Evolutionary conservation across 176 grass and related monocot genomes (phyloP), one percentile per base, ranked within the genome.

Genomic region (Thalia dealbata): DNA sequence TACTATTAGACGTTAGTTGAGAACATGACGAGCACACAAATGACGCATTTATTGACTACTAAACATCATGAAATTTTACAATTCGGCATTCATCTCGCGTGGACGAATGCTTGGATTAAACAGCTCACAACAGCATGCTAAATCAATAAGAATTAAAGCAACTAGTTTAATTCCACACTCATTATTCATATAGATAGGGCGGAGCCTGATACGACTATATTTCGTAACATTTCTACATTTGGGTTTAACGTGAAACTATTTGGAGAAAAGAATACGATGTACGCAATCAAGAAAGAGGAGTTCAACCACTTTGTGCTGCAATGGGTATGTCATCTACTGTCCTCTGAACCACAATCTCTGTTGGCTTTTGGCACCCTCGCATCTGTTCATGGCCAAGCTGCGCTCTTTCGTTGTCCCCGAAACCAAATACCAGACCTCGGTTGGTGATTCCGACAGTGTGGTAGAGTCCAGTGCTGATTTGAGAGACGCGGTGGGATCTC

Each of bases 391-490:
- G 95, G 38, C 95, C 95, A 26, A 99, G 88, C 60, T 99, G 95
- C 19, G 90, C 95, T 59, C 95, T 81, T 77, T 99, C 95, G 51
- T 99, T 99, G 69, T 99, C 95, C 23, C 95, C 95, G 74, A 99
- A 99, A 18, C 95, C 95, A 67, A 99, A 95, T 18, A 99, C 87
- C 8, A 95, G 79, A 50, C 95, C 95, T 54, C 78, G 93, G 65
- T 81, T 91, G 35, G 95, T 95, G 58, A 99, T 81, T 12, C 90
- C 95, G 68, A 99, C 95, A 43, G 90, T 95, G 70, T 99, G 95
- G 73, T 99, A 99, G 43, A 99, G 74, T 28, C 95, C 95, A 21
- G 95, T 99, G 78, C 90, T 99, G 73, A 99, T 91, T 78, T 99
- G 95, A 35, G 95, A 88, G 30, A 99, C 83, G 7, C 79, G 81